phyloP scores from a whole-genome alignment of 352 stramenopile species.

The Pythium phragmiticola region DNA sequence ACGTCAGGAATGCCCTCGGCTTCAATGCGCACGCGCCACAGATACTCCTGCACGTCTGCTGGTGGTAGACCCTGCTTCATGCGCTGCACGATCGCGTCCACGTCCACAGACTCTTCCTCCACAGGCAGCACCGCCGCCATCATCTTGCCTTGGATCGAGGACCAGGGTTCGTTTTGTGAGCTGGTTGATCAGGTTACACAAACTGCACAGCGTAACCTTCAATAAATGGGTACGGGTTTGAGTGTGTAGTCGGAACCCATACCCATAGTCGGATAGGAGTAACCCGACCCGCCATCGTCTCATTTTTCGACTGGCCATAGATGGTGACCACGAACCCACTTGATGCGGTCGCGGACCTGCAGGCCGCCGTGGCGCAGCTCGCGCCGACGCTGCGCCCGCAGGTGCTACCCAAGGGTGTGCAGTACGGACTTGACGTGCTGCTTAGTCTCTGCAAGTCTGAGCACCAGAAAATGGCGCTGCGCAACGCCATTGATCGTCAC shows the following conservation, averaged over 20 bases:
- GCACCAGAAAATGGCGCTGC: constrained; percentile 54
- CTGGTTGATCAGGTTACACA: constrained; percentile 8
- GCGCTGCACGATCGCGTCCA: constrained; percentile 52
- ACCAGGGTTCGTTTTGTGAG: neutral
- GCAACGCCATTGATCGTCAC: constrained; percentile 38
- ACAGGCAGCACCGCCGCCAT: constrained; percentile 71
- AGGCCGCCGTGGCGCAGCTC: constrained; percentile 50
- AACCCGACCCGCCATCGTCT: constrained; percentile 10
- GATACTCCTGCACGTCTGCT: constrained; percentile 79
- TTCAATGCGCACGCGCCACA: constrained; percentile 82
- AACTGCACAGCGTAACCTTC: constrained; percentile 5
- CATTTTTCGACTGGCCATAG: constrained; percentile 17
- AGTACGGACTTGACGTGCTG: constrained; percentile 67
- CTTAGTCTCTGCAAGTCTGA: constrained; percentile 61
- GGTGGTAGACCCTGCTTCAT: constrained; percentile 69
- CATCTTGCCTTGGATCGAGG: constrained; percentile 35
- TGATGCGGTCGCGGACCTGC: constrained; percentile 58
- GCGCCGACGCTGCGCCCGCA: constrained; percentile 60
- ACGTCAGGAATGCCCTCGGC: constrained; percentile 76
- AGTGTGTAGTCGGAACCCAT: neutral
- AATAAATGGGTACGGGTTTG: constrained; percentile 16
- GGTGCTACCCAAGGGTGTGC: constrained; percentile 57
- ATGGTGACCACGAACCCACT: constrained; percentile 45
- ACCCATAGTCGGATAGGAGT: neutral
- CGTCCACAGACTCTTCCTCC: constrained; percentile 54